Evolutionary conservation across 1,284 basidiomycete genomes (phyloP).

Genomic region (Cryptococcus sp.): DNA sequence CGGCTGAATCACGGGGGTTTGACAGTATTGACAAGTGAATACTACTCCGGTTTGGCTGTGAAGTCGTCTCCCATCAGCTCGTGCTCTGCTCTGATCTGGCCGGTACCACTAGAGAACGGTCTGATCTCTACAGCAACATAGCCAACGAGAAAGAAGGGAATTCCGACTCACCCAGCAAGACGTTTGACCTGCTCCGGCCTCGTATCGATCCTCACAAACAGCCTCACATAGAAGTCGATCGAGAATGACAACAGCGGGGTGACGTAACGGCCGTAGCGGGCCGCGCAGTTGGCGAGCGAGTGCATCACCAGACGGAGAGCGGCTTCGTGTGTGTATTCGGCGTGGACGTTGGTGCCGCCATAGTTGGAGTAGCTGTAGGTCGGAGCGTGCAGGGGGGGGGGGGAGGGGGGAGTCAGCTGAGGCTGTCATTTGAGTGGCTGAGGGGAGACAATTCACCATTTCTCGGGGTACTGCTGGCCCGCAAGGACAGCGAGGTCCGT

Average conservation of each 20-base stretch:
- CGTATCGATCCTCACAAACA: conserved; percentile 79
- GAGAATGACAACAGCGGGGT: conserved; percentile 88
- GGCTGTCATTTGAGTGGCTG: no score
- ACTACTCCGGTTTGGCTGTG: conserved; percentile 59
- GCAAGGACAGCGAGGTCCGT: conserved; percentile 93
- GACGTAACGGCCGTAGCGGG: conserved; percentile 87
- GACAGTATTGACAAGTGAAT: conserved; percentile 77
- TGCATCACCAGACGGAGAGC: conserved; percentile 86
- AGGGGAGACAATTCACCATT: conserved; percentile 62
- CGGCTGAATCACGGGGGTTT: conserved; percentile 73
- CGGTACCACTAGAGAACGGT: no score
- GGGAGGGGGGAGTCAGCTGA: conserved; percentile 7
- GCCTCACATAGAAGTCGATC: conserved; percentile 95
- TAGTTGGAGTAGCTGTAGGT: conserved; percentile 82
- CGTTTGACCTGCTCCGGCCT: conserved; percentile 85
- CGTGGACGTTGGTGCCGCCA: conserved; percentile 85
- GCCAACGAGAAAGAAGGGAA: background rate
- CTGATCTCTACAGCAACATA: background rate
- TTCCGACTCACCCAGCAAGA: conserved; percentile 60
- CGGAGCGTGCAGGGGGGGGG: no score
- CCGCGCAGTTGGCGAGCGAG: conserved; percentile 77
- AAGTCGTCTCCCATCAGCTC: background rate
- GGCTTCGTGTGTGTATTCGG: conserved; percentile 91
- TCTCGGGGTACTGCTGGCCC: conserved; percentile 92
- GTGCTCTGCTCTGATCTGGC: background rate